phyloP scores from a whole-genome alignment of 768 basidiomycete species.

The Rubroboletus pulcherrimus region DNA sequence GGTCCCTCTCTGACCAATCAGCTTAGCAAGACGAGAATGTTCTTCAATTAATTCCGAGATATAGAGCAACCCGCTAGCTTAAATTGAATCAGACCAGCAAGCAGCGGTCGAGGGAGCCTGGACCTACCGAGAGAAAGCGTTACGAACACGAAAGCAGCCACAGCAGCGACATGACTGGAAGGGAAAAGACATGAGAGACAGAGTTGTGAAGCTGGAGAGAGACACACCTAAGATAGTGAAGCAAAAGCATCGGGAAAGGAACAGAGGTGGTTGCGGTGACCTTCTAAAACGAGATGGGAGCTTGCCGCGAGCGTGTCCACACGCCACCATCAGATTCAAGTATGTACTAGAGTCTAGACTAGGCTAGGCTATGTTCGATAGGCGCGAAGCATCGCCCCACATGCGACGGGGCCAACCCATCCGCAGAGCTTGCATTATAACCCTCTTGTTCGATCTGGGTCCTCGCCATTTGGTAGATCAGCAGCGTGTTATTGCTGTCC shows the following conservation, averaged over 20 bases:
- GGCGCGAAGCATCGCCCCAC: conserved; percentile 45
- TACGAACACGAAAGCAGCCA: conserved; percentile 84
- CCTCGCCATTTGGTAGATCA: conserved; percentile 73
- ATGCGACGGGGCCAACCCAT: neutral
- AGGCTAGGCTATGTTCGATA: conserved; percentile 33
- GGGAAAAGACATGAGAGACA: neutral
- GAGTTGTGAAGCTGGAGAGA: neutral
- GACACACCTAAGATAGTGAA: conserved; percentile 60
- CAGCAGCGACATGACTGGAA: conserved; percentile 66
- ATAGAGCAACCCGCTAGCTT: conserved; percentile 92
- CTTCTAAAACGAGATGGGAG: neutral
- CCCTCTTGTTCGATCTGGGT: conserved; percentile 61
- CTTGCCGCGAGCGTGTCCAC: neutral
- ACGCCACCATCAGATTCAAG: neutral
- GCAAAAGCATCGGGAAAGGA: conserved; percentile 35
- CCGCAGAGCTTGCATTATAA: conserved; percentile 62
- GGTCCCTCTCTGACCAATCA: conserved; percentile 77
- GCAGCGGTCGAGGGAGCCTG: neutral
- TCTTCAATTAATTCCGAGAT: conserved; percentile 96
- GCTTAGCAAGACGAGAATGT: conserved; percentile 78
- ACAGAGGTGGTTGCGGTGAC: neutral
- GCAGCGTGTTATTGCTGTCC: conserved; percentile 47
- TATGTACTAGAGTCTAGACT: neutral
- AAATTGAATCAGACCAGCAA: conserved; percentile 6
- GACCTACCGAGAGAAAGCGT: conserved; percentile 81